These are phyloP conservation scores for Kluyveromyces wickerhamii DNA, from an alignment of 805 yeast species.

Conservation along the genomic window DNA sequence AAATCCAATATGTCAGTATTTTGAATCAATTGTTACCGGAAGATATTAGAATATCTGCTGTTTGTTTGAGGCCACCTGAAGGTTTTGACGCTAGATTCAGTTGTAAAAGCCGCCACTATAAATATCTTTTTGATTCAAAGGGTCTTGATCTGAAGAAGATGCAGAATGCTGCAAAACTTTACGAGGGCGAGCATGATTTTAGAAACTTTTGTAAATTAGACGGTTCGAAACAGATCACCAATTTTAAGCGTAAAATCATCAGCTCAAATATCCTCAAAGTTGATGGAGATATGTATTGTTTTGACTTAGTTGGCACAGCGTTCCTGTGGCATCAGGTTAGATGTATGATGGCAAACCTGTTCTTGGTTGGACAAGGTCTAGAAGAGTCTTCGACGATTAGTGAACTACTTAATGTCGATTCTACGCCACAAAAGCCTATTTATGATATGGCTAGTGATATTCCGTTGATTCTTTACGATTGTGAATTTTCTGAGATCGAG, in stretches of 20 bases:
- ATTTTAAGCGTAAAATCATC: constrained; percentile 58
- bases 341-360: constrained; percentile 81
- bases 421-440: constrained; percentile 59
- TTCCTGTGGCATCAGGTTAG: constrained; percentile 98
- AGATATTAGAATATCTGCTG: constrained; percentile 75
- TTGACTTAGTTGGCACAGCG: constrained; percentile 81
- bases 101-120: constrained; percentile 78
- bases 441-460: constrained; percentile 87
- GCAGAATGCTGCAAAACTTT: constrained; percentile 53
- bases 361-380: constrained; percentile 69
- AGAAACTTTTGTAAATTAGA: constrained; percentile 92
- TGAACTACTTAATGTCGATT: constrained; percentile 49
- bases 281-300: constrained; percentile 44
- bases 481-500: constrained; percentile 62
- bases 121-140: constrained; percentile 59
- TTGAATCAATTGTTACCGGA: constrained; percentile 71
- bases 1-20: constrained; percentile 67
- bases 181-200: constrained; percentile 77
- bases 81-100: constrained; percentile 90
- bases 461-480: constrained; percentile 81
- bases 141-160: constrained; percentile 57
- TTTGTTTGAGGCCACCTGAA: constrained; percentile 74
- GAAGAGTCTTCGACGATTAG: constrained; percentile 55
- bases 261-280: constrained; percentile 40
- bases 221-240: constrained; percentile 85